Base-by-base conservation (phyloP, 345 rosid genomes). In the Microcos paniculata region DNA sequence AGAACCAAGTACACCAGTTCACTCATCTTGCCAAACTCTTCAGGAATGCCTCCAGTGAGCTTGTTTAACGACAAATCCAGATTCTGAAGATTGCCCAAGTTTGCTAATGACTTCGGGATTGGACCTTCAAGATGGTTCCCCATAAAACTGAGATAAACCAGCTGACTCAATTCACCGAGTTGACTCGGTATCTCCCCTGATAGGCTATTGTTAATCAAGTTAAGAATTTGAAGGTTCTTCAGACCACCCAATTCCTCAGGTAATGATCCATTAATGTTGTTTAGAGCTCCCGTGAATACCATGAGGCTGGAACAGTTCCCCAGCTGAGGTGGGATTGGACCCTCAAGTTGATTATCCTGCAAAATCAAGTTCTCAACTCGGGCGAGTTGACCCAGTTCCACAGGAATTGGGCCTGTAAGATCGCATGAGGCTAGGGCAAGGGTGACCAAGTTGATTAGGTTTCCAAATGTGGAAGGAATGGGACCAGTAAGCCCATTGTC, bases 381-480 rank as follows among this genome's bases (percentile, higher is more conserved):
- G 1, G 69, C 57, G 51, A 96, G 91, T 5, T 40, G 63, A 24
- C 97, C 96, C 72, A 96, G 88, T 79, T 89, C 78, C 0, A 82
- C 80, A 4, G 98, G 98, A 57, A 96, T 86, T 1, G 83, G 78
- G 14, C 99, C 97, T 0, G 88, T 84, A 76, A 93, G 89, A 71
- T 75, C 79, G 85, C 97, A 92, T 8, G 96, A 90, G 70, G 98
- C 99, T 19, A 96, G 66, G 12, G 81, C 92, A 52, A 96, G 92
- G 76, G 86, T 86, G 70, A 72, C 79, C 79, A 96, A 82, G 74
- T 74, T 85, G n/a, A 51, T 78, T 12, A 96, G 91, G 15, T 78
- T 73, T 3, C 91, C 96, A 0, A 96, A 78, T 0, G 96, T 85
- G 13, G 85, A 82, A 56, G 98, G 99, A 31, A 96, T 87, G 0